phyloP scores from a whole-genome alignment of 1,139 yeast species.

The Candida sanyaensis region DNA sequence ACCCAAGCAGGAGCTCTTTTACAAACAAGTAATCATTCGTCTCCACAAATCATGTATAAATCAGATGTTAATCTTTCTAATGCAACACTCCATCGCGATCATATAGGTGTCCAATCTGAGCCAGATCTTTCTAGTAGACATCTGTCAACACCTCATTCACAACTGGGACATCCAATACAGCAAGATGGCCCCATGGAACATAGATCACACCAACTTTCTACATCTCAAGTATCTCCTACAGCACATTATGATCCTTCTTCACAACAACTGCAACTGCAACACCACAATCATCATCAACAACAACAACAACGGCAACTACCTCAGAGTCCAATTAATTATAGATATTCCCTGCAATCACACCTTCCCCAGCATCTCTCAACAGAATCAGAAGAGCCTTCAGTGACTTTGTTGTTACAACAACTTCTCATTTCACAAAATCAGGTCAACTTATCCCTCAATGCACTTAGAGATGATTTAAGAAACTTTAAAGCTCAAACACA shows the following conservation, averaged over 20 bases:
- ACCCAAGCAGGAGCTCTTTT: background rate
- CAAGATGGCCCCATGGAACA: background rate
- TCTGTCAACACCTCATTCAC: background rate
- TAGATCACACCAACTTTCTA: background rate
- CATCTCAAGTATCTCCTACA: constrained; percentile 1
- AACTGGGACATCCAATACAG: background rate
- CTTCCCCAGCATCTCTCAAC: background rate
- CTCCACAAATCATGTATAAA: constrained; percentile 3
- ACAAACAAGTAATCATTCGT: background rate
- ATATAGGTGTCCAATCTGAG: background rate
- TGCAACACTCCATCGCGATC: background rate
- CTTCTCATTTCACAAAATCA: constrained; percentile 10
- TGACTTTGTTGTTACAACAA: constrained; percentile 5
- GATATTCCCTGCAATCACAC: background rate
- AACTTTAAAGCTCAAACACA: constrained; percentile 17
- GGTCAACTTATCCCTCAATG: constrained; percentile 15
- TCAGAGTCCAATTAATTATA: background rate
- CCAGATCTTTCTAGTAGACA: constrained; percentile 1
- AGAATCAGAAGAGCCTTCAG: background rate
- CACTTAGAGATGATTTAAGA: constrained; percentile 18
- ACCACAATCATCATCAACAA: background rate
- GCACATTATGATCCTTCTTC: background rate
- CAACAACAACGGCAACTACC: background rate
- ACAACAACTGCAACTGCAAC: background rate
- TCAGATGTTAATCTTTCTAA: background rate